A percentile compares a stretch with the other conserved stretches of the same genome.
These are phyloP conservation scores for Myochromella boudieri DNA, from an alignment of 768 basidiomycete genomes.

Conservation along the genomic window DNA sequence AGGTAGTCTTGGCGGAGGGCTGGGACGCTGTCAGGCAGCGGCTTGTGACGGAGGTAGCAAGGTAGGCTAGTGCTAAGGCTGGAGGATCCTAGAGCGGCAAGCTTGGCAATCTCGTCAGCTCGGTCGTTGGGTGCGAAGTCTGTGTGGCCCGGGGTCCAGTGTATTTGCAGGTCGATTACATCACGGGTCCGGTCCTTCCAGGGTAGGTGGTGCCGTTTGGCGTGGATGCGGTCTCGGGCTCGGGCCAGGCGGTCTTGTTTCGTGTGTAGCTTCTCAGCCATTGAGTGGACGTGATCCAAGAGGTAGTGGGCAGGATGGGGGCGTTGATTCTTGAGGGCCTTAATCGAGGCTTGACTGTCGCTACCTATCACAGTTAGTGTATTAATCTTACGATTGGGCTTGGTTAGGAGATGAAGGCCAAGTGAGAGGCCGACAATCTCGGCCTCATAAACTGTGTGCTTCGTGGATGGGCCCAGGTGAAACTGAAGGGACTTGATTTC, in stretches of 20 bases:
- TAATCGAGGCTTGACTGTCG: constrained; percentile 4
- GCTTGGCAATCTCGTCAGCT: neutral
- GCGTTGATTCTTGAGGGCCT: constrained; percentile 2
- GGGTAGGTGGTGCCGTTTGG: neutral
- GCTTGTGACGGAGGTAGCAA: neutral
- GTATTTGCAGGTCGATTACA: neutral
- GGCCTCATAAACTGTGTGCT: constrained; percentile 9
- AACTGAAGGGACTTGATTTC: neutral
- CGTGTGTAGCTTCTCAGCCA: neutral
- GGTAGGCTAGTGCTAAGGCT: neutral
- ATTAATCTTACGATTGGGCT: neutral
- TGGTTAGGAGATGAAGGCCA: neutral
- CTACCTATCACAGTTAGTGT: neutral
- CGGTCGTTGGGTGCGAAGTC: constrained; percentile 7
- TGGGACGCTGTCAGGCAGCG: constrained; percentile 15
- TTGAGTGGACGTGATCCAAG: constrained; percentile 1
- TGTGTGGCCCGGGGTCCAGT: constrained; percentile 6
- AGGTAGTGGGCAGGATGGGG: constrained; percentile 9
- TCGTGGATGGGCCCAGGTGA: constrained; percentile 2
- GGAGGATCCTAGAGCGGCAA: constrained; percentile 1
- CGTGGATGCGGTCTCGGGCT: neutral
- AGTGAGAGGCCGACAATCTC: constrained; percentile 1
- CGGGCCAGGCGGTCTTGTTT: neutral
- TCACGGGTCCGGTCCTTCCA: neutral
- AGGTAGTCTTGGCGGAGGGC: constrained; percentile 6